phyloP scores from a whole-genome alignment of 768 basidiomycete genomes.

The Collybia sp. region DNA sequence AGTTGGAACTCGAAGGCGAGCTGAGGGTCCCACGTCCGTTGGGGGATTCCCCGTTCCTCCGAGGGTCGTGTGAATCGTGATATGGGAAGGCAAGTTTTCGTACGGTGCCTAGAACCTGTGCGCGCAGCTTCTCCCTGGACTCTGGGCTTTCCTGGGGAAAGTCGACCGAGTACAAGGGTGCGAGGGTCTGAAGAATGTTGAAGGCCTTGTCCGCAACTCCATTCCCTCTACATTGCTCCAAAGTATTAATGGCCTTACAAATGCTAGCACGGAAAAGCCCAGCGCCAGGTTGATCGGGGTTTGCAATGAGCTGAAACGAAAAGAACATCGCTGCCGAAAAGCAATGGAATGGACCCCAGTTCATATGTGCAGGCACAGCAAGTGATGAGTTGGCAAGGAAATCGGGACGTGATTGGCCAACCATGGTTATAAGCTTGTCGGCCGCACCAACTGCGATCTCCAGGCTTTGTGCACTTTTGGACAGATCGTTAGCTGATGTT shows the following conservation, averaged over 20 bases:
- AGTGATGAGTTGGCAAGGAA: conserved; percentile 64
- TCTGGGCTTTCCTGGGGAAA: conserved; percentile 46
- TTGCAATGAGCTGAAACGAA: conserved; percentile 81
- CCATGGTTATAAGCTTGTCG: conserved; percentile 74
- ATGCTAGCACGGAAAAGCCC: conserved; percentile 74
- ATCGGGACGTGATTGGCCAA: conserved; percentile 71
- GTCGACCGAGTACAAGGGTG: conserved; percentile 68
- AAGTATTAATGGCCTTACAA: conserved; percentile 57
- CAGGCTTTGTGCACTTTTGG: conserved; percentile 53
- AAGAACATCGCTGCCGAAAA: conserved; percentile 90
- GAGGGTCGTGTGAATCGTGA: conserved; percentile 59
- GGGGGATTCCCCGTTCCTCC: conserved; percentile 45
- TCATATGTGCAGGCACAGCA: conserved; percentile 78
- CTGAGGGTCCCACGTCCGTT: conserved; percentile 38
- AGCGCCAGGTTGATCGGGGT: conserved; percentile 77
- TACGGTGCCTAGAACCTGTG: conserved; percentile 58
- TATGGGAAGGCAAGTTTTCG: conserved; percentile 81
- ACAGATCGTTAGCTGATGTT: conserved; percentile 26
- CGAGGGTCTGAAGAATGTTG: conserved; percentile 65
- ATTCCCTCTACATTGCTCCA: conserved; percentile 61
- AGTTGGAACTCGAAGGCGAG: conserved; percentile 55
- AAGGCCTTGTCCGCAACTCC: conserved; percentile 72
- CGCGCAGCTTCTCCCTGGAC: conserved; percentile 55
- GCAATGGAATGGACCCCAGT: conserved; percentile 79
- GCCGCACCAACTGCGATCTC: conserved; percentile 75